A percentile compares a stretch with the other conserved stretches of the same genome.
Conservation (phyloP, 1,284 basidiomycete species). For the Apiotrichum veenhuisii region DNA sequence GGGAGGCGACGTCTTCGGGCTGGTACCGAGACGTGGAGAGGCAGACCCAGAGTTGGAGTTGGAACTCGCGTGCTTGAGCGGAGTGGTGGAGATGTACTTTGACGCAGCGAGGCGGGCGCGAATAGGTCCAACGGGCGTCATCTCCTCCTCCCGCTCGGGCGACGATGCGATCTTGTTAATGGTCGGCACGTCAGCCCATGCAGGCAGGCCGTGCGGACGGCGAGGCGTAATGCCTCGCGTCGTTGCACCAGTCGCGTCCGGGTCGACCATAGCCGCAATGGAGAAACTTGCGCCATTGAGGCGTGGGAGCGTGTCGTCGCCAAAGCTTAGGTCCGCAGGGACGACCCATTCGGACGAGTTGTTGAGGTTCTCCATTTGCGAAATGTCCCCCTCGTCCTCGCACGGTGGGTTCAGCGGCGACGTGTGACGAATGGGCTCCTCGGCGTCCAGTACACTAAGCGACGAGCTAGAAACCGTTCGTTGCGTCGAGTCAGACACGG, state of each 20-base stretch:
- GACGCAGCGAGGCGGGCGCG: neutral
- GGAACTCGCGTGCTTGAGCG: neutral
- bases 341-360: slow-evolving; percentile 7
- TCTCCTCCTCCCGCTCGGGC: neutral
- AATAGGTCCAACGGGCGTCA: neutral
- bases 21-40: neutral
- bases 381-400: neutral
- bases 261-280: slow-evolving; percentile 4
- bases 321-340: neutral
- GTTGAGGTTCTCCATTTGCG: slow-evolving; percentile 3
- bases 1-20: neutral
- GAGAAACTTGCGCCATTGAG: slow-evolving; percentile 1
- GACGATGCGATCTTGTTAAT: neutral
- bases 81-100: neutral
- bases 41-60: neutral
- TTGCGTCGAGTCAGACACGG: slow-evolving; percentile 1
- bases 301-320: slow-evolving; percentile 1
- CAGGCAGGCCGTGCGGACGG: neutral
- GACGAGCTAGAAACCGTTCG: slow-evolving; percentile 1
- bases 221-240: neutral
- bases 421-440: slow-evolving; percentile 3
- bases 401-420: neutral
- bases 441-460: neutral
- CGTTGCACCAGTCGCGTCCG: neutral
- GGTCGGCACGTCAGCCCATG: neutral